phyloP scores from a whole-genome alignment of 495 filamentous ascomycete species.

The Neurospora tetraspora region DNA sequence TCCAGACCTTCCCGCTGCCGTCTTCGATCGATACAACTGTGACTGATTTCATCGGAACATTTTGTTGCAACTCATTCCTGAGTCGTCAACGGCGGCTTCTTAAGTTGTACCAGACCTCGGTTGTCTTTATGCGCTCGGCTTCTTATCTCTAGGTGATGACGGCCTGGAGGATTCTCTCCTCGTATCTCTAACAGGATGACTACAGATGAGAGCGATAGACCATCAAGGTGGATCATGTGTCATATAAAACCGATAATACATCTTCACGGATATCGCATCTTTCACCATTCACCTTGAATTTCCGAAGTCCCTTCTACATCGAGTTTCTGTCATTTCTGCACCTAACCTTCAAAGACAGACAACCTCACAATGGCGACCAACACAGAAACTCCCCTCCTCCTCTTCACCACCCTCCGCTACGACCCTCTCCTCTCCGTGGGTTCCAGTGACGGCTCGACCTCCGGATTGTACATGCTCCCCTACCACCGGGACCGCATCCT shows the following conservation, averaged over 20 bases:
- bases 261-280: background rate
- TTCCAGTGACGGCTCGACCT: constrained; percentile 33
- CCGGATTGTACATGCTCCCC: constrained; percentile 75
- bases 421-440: constrained; percentile 40
- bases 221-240: background rate
- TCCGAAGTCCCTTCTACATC: background rate
- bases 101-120: background rate
- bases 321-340: background rate
- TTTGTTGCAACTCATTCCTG: background rate
- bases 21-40: background rate
- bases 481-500: constrained; percentile 75
- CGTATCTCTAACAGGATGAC: background rate
- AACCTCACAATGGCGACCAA: constrained; percentile 7
- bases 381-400: constrained; percentile 31
- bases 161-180: no score
- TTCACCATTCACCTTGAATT: background rate
- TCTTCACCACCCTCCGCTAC: constrained; percentile 70
- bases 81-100: background rate
- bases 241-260: background rate
- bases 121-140: no score
- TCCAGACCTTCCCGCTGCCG: background rate
- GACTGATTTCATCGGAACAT: no score
- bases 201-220: background rate
- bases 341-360: background rate
- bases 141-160: no score